Conservation (phyloP, 495 filamentous ascomycete genomes). For the Schizothecium vesticola region DNA sequence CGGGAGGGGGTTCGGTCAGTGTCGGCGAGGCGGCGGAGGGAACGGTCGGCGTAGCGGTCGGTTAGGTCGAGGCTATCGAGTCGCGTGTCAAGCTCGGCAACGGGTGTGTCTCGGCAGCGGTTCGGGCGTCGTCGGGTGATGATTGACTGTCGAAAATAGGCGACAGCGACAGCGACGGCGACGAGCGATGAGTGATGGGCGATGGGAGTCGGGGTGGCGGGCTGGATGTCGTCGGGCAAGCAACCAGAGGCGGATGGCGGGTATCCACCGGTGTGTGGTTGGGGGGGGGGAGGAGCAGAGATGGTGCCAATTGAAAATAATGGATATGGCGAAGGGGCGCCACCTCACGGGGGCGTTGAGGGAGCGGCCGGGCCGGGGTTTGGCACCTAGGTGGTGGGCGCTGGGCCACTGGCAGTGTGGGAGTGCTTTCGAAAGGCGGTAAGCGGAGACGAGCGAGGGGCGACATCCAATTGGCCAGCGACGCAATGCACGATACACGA, state of each 20-base stretch:
- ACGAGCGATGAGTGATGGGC: no score
- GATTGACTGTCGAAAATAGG: neutral
- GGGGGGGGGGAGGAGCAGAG: neutral
- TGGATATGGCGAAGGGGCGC: neutral
- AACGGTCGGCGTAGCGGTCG: neutral
- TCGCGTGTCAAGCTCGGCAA: neutral
- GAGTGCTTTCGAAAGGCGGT: constrained; percentile 4
- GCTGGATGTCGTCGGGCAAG: neutral
- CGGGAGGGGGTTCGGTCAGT: neutral
- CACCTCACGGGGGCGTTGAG: neutral
- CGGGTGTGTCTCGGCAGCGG: neutral
- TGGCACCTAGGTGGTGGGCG: neutral
- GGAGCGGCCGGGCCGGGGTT: neutral
- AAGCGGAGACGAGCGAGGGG: neutral
- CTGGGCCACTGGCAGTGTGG: neutral
- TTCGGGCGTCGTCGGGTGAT: neutral
- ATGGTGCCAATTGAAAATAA: neutral
- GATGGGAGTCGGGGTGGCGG: neutral
- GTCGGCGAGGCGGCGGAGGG: neutral
- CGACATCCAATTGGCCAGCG: constrained; percentile 3
- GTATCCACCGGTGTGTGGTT: neutral
- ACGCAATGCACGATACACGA: neutral
- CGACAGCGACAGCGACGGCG: neutral
- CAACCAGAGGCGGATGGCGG: neutral
- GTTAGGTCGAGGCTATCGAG: neutral